Evolutionary conservation across 2,329 filamentous ascomycete species (phyloP).

Genomic region (Plectosphaerella plurivora): DNA sequence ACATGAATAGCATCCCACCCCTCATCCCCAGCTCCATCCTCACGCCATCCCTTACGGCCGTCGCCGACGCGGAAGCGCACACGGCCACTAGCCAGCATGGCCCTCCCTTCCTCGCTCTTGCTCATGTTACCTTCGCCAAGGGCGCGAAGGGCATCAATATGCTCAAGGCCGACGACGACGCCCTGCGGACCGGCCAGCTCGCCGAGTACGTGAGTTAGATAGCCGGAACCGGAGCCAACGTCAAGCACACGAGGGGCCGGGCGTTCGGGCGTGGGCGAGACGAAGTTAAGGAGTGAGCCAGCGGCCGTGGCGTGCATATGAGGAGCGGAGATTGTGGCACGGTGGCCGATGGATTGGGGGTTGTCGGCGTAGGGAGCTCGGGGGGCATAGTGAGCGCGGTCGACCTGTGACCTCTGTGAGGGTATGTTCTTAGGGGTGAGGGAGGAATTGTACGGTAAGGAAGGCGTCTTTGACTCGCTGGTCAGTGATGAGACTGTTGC

Average conservation of each 20-base stretch:
- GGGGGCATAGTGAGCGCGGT: conserved; percentile 81
- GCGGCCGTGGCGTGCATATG: conserved; percentile 57
- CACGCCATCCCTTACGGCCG: conserved; percentile 59
- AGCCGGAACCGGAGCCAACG: conserved; percentile 72
- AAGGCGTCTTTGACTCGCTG: conserved; percentile 75
- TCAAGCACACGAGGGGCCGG: conserved; percentile 58
- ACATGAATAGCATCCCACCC: conserved; percentile 95
- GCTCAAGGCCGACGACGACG: conserved; percentile 68
- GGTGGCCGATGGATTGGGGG: conserved; percentile 50
- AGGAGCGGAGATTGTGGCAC: conserved; percentile 54
- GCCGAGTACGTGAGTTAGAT: conserved; percentile 83
- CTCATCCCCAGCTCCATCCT: conserved; percentile 39
- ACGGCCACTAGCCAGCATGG: conserved; percentile 57
- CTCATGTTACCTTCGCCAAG: conserved; percentile 62
- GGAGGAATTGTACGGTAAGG: conserved; percentile 31
- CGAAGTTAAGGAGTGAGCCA: conserved; percentile 41
- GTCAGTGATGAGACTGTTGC: conserved; percentile 68
- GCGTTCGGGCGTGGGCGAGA: conserved; percentile 28
- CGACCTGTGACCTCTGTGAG: conserved; percentile 53
- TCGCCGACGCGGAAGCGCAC: conserved; percentile 75
- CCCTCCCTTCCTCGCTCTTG: conserved; percentile 54
- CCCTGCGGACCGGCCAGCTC: conserved; percentile 59
- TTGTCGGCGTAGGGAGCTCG: conserved; percentile 60
- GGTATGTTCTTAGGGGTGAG: background rate
- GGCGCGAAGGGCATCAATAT: conserved; percentile 61